Base-by-base conservation (phyloP, 345 rosid genomes). In the Sisymbrium altissimum region DNA sequence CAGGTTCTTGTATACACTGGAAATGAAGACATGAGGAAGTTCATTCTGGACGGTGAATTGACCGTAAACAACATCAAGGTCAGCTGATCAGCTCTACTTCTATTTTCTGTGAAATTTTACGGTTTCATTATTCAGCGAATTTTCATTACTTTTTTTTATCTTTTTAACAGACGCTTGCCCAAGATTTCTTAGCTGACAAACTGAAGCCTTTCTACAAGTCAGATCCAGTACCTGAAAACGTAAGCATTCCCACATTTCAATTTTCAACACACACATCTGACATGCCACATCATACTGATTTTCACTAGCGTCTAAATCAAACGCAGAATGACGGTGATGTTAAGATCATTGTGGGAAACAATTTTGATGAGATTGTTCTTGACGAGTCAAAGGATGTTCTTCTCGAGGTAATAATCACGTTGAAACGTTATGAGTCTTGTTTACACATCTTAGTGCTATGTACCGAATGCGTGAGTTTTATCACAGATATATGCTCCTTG, bases 351-450 rank as follows among this genome's bases (percentile, higher is more conserved):
- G 98, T 95, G 49, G 99, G 96, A 38, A 73, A 88, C 76, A 95
- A 87, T 78, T 95, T 95, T 46, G 96, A 92, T 67, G 97, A 92
- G 79, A 86, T 90, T 78, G 97, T 95, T 66, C 82, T 95, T 81
- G 99, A 95, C 59, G 99, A 95, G 80, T 88, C 99, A 15, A 95
- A 89, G 79, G 99, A 95, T 72, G 98, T 95, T 71, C 89, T 95
- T 57, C 92, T 95, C 41, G 99, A 95, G 99, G 99, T 92, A 84
- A 66, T 32, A 13, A 14, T 73, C 53, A 35, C 52, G 6, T 18
- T 23, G 58, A 32, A 46, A 49, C 59, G 14, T 36, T 18, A 53
- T 2, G 61, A 77, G 53, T 21, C 52, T 58, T 48, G 4, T 19
- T 25, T 32, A 40, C 62, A 68, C 30, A 48, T 58, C 52, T 52